Conservation (phyloP, 139 green algal species). For the Tetratostichococcus sp. region DNA sequence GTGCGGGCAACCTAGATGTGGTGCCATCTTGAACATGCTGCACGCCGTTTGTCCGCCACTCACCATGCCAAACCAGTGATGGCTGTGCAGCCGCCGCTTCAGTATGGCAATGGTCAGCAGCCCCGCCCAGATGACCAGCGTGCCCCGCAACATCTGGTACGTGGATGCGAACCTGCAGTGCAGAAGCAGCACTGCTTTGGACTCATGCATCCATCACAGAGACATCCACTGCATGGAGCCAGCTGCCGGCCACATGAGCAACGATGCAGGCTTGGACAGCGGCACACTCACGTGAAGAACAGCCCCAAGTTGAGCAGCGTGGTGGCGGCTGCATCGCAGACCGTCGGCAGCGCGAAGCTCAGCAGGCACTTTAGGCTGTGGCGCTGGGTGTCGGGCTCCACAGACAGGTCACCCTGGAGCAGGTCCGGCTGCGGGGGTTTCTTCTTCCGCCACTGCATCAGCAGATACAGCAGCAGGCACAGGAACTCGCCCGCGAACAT, state of each 20-base stretch:
- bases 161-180: constrained; percentile 58
- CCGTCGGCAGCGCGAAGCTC: constrained; percentile 63
- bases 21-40: too few species aligned
- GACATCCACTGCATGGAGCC: too few species aligned
- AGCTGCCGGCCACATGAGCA: too few species aligned
- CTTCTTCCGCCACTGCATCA: constrained; percentile 37
- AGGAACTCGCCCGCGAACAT: constrained; percentile 79
- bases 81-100: constrained; percentile 56
- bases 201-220: too few species aligned
- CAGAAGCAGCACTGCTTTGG: not conserved
- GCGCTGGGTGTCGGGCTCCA: not conserved
- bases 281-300: constrained; percentile 67
- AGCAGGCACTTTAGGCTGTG: constrained; percentile 26
- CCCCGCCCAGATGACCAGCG: constrained; percentile 79
- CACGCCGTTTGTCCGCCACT: too few species aligned
- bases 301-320: constrained; percentile 84
- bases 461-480: constrained; percentile 71
- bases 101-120: constrained; percentile 76
- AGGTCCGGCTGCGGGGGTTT: not conserved
- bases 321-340: constrained; percentile 73
- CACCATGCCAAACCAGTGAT: constrained; percentile 74
- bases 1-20: too few species aligned
- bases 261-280: not conserved
- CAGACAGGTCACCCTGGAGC: not conserved
- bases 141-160: constrained; percentile 89